Percentiles rank a stretch among this genome's conserved stretches.
phyloP scores from a whole-genome alignment of 495 filamentous ascomycete species.

The Bathelium albidoporum region DNA sequence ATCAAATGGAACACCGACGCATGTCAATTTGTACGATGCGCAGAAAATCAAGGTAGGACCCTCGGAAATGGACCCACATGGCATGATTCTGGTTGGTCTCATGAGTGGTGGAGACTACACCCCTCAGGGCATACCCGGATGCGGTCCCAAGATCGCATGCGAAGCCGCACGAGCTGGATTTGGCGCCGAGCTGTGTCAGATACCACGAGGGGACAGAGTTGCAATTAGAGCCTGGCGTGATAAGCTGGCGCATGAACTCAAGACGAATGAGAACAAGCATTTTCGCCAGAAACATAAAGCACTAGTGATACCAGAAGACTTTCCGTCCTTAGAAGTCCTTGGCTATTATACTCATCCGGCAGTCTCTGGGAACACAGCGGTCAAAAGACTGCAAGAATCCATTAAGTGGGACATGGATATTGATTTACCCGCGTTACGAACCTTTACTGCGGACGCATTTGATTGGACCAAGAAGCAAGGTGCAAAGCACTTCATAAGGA shows the following conservation, averaged over 20 bases:
- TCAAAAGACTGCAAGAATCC: conserved; percentile 46
- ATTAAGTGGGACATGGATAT: conserved; percentile 55
- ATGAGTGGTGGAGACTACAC: conserved; percentile 96
- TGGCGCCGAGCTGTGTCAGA: conserved; percentile 62
- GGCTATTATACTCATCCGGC: conserved; percentile 79
- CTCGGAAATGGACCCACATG: conserved; percentile 60
- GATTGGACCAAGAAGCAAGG: conserved; percentile 73
- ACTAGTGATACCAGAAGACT: conserved; percentile 65
- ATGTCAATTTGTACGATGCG: conserved; percentile 69
- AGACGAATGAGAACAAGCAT: conserved; percentile 72
- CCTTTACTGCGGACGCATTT: conserved; percentile 67
- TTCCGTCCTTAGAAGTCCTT: conserved; percentile 69
- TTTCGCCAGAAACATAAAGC: conserved; percentile 67
- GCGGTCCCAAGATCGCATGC: conserved; percentile 76
- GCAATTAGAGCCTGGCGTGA: conserved; percentile 62
- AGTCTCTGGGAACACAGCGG: conserved; percentile 52
- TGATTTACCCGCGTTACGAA: conserved; percentile 56
- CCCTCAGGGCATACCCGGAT: conserved; percentile 77
- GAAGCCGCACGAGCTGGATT: conserved; percentile 87
- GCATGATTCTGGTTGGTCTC: conserved; percentile 89
- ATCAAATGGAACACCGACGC: conserved; percentile 60
- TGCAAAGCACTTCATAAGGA: conserved; percentile 73
- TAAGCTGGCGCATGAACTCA: conserved; percentile 61
- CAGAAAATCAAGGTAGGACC: conserved; percentile 41
- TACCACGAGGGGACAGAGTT: conserved; percentile 28